These are phyloP conservation scores for Cercospora beticola DNA, from an alignment of 2,329 filamentous ascomycete genomes.

Conservation along the genomic window DNA sequence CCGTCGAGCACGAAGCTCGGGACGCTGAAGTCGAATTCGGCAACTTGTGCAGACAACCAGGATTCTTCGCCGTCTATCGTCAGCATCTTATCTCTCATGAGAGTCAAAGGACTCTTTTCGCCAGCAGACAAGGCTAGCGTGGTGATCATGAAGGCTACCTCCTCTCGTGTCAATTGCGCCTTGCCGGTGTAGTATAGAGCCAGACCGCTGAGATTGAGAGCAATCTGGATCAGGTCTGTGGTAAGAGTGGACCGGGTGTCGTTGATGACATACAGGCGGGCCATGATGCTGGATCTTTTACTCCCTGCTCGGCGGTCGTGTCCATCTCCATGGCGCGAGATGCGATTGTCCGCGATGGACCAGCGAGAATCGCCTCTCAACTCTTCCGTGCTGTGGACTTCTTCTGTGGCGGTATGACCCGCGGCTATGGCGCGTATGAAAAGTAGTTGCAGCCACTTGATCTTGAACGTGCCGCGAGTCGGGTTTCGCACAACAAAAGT, in stretches of 20 bases:
- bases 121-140: slow-evolving; percentile 3
- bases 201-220: slow-evolving; percentile 6
- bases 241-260: not conserved
- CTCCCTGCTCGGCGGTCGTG: not conserved
- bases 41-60: not conserved
- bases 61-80: not conserved
- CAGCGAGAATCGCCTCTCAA: not conserved
- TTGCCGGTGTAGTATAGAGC: not conserved
- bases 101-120: slow-evolving; percentile 2
- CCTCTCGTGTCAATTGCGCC: not conserved
- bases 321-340: not conserved
- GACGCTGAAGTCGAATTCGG: not conserved
- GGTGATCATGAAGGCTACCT: not conserved
- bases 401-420: not conserved
- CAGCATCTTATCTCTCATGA: slow-evolving; percentile 1
- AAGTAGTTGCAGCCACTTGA: not conserved
- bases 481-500: not conserved
- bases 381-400: not conserved
- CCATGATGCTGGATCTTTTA: slow-evolving; percentile 6
- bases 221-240: slow-evolving; percentile 1
- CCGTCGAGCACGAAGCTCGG: not conserved
- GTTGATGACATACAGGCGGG: slow-evolving; percentile 9
- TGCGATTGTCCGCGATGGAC: slow-evolving; percentile 4
- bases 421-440: not conserved
- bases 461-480: not conserved